Conservation (phyloP, 768 basidiomycete species). For the Tricholoma bakamatsutake region DNA sequence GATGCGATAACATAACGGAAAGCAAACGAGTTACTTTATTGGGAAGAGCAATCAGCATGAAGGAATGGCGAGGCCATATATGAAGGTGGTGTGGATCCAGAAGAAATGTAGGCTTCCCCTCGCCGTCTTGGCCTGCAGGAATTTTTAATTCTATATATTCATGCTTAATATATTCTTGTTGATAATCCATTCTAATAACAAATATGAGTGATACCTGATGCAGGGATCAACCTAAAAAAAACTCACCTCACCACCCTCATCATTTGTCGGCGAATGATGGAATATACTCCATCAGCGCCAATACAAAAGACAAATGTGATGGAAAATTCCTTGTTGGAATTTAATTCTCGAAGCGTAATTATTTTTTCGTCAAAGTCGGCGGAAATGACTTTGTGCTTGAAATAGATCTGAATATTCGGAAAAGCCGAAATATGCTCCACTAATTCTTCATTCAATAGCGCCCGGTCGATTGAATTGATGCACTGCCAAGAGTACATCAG, state of each 20-base stretch:
- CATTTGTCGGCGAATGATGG: slow-evolving; percentile 85
- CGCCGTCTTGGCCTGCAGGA: slow-evolving; percentile 64
- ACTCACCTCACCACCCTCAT: slow-evolving; percentile 89
- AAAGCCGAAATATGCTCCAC: slow-evolving; percentile 65
- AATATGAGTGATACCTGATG: slow-evolving; percentile 16
- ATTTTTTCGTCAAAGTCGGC: slow-evolving; percentile 68
- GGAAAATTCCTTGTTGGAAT: slow-evolving; percentile 35
- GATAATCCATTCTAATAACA: slow-evolving; percentile 79
- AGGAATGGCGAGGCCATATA: slow-evolving; percentile 98
- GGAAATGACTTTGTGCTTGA: slow-evolving; percentile 73
- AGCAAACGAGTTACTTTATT: slow-evolving; percentile 68
- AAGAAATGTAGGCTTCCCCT: slow-evolving; percentile 63
- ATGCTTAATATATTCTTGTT: slow-evolving; percentile 92
- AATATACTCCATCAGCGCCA: slow-evolving; percentile 94
- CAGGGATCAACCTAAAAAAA: slow-evolving; percentile 22
- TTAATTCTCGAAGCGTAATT: slow-evolving; percentile 45
- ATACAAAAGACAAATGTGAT: slow-evolving; percentile 74
- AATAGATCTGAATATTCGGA: slow-evolving; percentile 62
- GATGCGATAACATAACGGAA: slow-evolving; percentile 14
- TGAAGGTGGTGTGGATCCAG: slow-evolving; percentile 96
- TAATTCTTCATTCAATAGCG: slow-evolving; percentile 81
- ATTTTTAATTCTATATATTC: slow-evolving; percentile 97
- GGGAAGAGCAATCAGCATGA: slow-evolving; percentile 98
- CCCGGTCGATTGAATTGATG: slow-evolving; percentile 91
- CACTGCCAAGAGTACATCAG: slow-evolving; percentile 46